Base-by-base conservation (phyloP, 108 stramenopile genomes). In the Mediolabrus comicus region DNA sequence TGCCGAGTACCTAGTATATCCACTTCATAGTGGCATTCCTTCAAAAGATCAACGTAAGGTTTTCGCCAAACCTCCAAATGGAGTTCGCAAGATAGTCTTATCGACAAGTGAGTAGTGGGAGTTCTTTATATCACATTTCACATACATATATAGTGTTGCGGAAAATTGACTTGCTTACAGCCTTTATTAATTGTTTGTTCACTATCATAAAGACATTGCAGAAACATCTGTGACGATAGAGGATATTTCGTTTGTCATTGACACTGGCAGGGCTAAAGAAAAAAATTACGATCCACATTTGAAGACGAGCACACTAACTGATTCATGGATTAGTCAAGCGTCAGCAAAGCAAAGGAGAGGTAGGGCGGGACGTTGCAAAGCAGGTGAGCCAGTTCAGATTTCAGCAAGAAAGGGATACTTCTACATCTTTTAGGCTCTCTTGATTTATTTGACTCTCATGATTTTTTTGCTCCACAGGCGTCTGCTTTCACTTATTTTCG, bases 161-260 rank as follows among this genome's bases (percentile, higher is more conserved):
- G 41, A 95, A 95, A 74, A 89, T 95, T 68, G 83, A 10, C 67
- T 97, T 8, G 70, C 91, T 12, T n/a, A n/a, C n/a, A n/a, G n/a
- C n/a, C n/a, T n/a, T n/a, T n/a, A n/a, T n/a, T n/a, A n/a, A n/a
- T n/a, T 49, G 46, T 6, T 49, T 49, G 13, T 17, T 43, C 6
- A 98, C 98, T 0, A 97, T 97, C 78, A 94, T 4, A 97, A 95
- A 16, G 96, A 95, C 81, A 84, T 86, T 41, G 85, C 87, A 14
- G 87, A 88, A 39, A 84, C 53, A 12, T 67, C 53, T 67, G 76
- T 84, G 12, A 77, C 76, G 1, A 81, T 84, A 17, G 81, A 81
- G 65, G 90, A 91, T 75, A 86, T 91, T 27, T 87, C 88, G 9
- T 88, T 78, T 56, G 90, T 91, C 30, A 83, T 91, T 13, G 90